A percentile compares a stretch with the other conserved stretches of the same genome.
Evolutionary conservation across 148 eudicot species (phyloP).

Genomic region (Diospyros lotus): DNA sequence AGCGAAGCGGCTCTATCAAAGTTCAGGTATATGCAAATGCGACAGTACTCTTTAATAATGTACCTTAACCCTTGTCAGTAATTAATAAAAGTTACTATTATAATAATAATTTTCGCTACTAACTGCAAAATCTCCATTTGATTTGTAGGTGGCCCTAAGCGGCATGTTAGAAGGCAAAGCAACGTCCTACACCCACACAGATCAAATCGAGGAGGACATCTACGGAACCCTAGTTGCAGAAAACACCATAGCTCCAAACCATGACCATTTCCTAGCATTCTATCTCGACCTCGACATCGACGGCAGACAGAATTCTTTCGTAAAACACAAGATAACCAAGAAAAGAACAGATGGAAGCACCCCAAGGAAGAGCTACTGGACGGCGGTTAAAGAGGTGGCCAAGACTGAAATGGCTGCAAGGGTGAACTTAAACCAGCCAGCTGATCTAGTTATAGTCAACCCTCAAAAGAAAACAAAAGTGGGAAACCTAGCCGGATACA

Average conservation of each 20-base stretch:
- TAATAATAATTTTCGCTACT: not conserved
- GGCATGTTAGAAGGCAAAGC: slow-evolving; percentile 40
- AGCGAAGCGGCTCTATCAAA: slow-evolving; percentile 14
- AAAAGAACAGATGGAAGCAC: slow-evolving; percentile 5
- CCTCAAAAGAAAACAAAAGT: slow-evolving; percentile 39
- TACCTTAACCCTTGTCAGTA: not conserved
- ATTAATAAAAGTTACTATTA: not conserved
- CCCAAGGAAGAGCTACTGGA: slow-evolving; percentile 53
- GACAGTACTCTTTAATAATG: not conserved
- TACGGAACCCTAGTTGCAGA: slow-evolving; percentile 49
- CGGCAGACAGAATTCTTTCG: slow-evolving; percentile 39
- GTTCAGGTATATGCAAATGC: slow-evolving; percentile 10
- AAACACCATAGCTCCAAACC: slow-evolving; percentile 36
- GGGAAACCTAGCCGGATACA: slow-evolving; percentile 43
- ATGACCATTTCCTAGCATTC: slow-evolving; percentile 50
- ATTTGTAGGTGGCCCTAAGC: slow-evolving; percentile 29
- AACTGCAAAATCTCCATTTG: no score
- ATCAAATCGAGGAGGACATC: slow-evolving; percentile 38
- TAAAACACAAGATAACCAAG: slow-evolving; percentile 18
- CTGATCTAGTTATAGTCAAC: slow-evolving; percentile 35
- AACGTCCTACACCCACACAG: slow-evolving; percentile 37
- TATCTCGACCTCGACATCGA: slow-evolving; percentile 47
- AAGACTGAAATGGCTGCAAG: slow-evolving; percentile 34
- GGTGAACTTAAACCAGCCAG: slow-evolving; percentile 22
- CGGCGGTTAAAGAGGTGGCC: slow-evolving; percentile 25